A percentile compares a stretch with the other conserved stretches of the same genome.
These are phyloP conservation scores for Plasmodium sp. DNA, from an alignment of 169 alveolate species.

Conservation along the genomic window DNA sequence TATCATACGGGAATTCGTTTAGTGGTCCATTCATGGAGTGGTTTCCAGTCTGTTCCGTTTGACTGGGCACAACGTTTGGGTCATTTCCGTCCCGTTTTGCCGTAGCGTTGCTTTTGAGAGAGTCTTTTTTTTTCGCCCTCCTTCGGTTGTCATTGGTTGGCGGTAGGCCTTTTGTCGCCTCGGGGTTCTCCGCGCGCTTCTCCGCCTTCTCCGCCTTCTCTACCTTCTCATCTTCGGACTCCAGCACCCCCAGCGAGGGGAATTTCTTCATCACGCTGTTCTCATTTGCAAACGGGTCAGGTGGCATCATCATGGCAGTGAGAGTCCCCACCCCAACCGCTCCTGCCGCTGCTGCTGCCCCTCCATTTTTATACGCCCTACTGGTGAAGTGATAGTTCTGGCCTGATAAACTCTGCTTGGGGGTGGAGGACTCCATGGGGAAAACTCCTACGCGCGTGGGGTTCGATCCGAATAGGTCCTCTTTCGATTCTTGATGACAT, in stretches of 20 bases:
- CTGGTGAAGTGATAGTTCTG: background rate
- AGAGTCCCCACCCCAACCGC: background rate
- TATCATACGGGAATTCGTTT: background rate
- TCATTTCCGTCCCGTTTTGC: background rate
- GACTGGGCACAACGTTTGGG: background rate
- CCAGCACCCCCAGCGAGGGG: background rate
- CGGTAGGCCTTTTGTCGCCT: background rate
- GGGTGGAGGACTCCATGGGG: background rate
- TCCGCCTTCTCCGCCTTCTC: background rate
- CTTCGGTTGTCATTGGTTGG: background rate
- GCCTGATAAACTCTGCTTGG: background rate
- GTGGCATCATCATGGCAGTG: background rate
- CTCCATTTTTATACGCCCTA: background rate
- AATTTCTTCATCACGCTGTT: background rate
- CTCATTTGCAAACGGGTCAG: background rate
- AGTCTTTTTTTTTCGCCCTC: background rate
- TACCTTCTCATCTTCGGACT: background rate
- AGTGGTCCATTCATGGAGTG: background rate
- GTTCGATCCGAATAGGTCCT: background rate
- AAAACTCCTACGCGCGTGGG: background rate
- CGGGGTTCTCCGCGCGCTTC: background rate
- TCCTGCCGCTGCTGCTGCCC: background rate
- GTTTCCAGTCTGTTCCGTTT: background rate
- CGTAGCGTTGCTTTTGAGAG: background rate
- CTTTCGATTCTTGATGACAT: background rate